Conservation (phyloP, 2,329 filamentous ascomycete genomes). For the Colletotrichum sublineola region DNA sequence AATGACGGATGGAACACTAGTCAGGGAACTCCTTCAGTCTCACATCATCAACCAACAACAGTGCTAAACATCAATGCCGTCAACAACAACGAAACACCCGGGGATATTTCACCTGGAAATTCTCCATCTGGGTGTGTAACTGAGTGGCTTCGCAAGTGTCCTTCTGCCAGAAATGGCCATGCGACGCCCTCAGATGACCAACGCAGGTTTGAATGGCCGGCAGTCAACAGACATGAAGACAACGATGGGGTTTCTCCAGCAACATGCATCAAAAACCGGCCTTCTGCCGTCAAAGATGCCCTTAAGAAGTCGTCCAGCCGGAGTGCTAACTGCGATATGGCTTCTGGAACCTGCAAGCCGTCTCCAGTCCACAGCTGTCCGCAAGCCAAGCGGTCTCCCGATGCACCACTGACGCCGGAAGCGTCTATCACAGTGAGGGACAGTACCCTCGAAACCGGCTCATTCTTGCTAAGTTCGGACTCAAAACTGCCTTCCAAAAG, state of each 20-base stretch:
- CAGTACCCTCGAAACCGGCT: constrained; percentile 3
- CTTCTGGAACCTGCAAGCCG: neutral
- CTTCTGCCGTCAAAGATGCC: constrained; percentile 14
- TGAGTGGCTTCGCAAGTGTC: constrained; percentile 15
- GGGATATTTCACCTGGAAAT: neutral
- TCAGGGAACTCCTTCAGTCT: neutral
- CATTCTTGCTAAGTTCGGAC: constrained; percentile 1
- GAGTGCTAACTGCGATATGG: neutral
- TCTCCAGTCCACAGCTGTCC: no score
- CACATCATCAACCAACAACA: neutral
- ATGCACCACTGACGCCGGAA: neutral
- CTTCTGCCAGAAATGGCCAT: constrained; percentile 12
- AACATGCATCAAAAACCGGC: neutral
- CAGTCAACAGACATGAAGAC: neutral
- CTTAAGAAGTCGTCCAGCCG: neutral
- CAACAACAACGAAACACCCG: neutral
- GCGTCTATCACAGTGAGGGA: neutral
- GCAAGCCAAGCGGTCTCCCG: neutral
- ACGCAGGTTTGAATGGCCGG: neutral
- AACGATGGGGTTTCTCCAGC: neutral
- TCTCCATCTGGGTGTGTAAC: constrained; percentile 12
- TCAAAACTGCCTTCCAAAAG: constrained; percentile 13
- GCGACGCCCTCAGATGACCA: neutral
- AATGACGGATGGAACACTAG: neutral
- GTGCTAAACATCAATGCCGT: neutral